phyloP scores from a whole-genome alignment of 805 yeast species.

The Debaryomyces prosopidis region DNA sequence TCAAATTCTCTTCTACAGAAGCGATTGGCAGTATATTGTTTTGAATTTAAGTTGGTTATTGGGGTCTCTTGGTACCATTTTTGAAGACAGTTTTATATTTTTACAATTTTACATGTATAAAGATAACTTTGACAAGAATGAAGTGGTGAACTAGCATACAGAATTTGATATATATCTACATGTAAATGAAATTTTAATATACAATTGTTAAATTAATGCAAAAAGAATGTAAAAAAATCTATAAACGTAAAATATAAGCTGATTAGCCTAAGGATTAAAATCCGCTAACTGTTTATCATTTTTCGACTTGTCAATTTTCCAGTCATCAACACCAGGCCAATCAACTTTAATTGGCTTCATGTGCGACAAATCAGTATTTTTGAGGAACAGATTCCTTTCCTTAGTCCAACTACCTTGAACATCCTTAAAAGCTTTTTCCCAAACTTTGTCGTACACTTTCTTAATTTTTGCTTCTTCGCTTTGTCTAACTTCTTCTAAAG shows the following conservation, averaged over 20 bases:
- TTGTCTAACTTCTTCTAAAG: slow-evolving; percentile 69
- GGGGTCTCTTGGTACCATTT: slow-evolving; percentile 76
- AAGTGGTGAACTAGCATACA: slow-evolving; percentile 1
- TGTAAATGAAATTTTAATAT: not conserved
- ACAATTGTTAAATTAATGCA: not conserved
- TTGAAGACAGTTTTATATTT: slow-evolving; percentile 67
- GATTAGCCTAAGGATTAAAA: slow-evolving; percentile 31
- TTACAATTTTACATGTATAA: slow-evolving; percentile 66
- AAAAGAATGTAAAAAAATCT: not conserved
- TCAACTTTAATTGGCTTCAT: slow-evolving; percentile 56
- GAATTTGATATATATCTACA: not conserved
- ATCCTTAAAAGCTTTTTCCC: slow-evolving; percentile 78
- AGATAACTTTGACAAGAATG: slow-evolving; percentile 20
- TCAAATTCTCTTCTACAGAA: slow-evolving; percentile 66
- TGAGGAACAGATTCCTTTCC: slow-evolving; percentile 70
- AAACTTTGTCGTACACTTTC: slow-evolving; percentile 66
- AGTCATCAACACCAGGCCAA: slow-evolving; percentile 65
- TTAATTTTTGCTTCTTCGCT: slow-evolving; percentile 62
- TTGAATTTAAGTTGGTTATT: slow-evolving; percentile 74
- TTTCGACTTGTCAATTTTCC: slow-evolving; percentile 26
- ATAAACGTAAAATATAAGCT: not conserved
- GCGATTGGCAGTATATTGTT: slow-evolving; percentile 57
- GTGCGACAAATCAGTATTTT: slow-evolving; percentile 67
- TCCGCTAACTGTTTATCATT: slow-evolving; percentile 42
- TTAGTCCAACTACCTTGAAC: slow-evolving; percentile 70